Conservation (phyloP, 345 rosid species). For the Rhodamnia argentea region DNA sequence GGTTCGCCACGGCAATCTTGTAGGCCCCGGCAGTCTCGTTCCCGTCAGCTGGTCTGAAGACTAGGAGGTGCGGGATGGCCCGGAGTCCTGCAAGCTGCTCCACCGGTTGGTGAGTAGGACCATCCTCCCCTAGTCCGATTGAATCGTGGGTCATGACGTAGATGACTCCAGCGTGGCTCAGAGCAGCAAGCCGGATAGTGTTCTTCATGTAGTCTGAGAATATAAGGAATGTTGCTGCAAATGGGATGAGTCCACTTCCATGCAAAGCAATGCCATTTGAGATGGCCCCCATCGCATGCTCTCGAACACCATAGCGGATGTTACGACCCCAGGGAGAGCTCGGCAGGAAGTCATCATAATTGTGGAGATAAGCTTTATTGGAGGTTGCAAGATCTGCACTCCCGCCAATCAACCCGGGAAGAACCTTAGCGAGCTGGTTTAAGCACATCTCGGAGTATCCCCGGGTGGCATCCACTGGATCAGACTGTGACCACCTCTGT, state of each 20-base stretch:
- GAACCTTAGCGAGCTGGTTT: slow-evolving; percentile 14
- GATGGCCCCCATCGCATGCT: slow-evolving; percentile 30
- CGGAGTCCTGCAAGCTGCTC: slow-evolving; percentile 27
- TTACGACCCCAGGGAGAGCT: slow-evolving; percentile 11
- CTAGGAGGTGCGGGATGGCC: slow-evolving; percentile 17
- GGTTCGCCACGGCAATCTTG: slow-evolving; percentile 6
- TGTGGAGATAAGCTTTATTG: slow-evolving; percentile 15
- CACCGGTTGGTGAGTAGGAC: slow-evolving; percentile 31
- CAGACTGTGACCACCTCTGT: slow-evolving; percentile 16
- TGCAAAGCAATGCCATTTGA: slow-evolving; percentile 30
- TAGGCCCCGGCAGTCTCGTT: slow-evolving; percentile 33
- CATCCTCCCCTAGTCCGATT: slow-evolving; percentile 32
- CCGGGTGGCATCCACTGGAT: slow-evolving; percentile 21
- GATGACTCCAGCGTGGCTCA: slow-evolving; percentile 25
- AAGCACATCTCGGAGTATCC: slow-evolving; percentile 18
- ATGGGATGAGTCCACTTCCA: slow-evolving; percentile 15
- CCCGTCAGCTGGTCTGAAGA: slow-evolving; percentile 28
- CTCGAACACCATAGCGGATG: slow-evolving; percentile 20
- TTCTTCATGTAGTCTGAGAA: slow-evolving; percentile 31
- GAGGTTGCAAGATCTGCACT: slow-evolving; percentile 31
- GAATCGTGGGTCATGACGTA: slow-evolving; percentile 28
- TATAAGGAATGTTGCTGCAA: slow-evolving; percentile 20
- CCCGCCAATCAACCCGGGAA: slow-evolving; percentile 30
- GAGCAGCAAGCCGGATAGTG: slow-evolving; percentile 20
- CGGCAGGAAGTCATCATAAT: slow-evolving; percentile 7